Base-by-base conservation (phyloP, 208 protist genomes). In the Crithidia thermophila region DNA sequence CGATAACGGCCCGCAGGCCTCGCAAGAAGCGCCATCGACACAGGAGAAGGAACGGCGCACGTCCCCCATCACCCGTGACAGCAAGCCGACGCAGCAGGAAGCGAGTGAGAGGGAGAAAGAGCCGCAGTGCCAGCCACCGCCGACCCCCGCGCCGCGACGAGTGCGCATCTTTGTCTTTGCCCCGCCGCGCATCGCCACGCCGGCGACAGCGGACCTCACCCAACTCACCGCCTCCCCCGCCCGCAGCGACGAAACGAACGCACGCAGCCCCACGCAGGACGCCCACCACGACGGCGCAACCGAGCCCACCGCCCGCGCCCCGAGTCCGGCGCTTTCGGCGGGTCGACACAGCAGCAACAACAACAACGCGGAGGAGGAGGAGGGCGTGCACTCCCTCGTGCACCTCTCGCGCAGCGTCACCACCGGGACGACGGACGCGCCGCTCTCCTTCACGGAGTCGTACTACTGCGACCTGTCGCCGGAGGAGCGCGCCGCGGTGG, bases 371-470 rank as follows among this genome's bases (percentile, higher is more conserved):
- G 43, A 21, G 43, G 6, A 9, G 43, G 21, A 25, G n/a, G 37
- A 50, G 13, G 51, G 46, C 11, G 64, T 23, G 8, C 33, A 30
- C 16, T 64, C 60, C 3, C 61, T 65, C 16, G 27, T 69, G 28
- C 61, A 40, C 36, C 4, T 57, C 27, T 51, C 56, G 0, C 43
- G n/a, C 20, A 69, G 45, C 30, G 36, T 23, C 46, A 65, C 69
- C 43, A 52, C 69, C 36, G 52, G 61, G 20, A 65, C 69, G 9
- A 10, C 40, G 1, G 53, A 69, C 16, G 61, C 55, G 5, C 42
- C 52, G 9, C 53, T 75, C 18, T 68, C 61, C 16, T 75, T 65
- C 33, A 75, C 59, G 0, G 69, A 75, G 42, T 59, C 23, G 7
- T 68, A 47, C 31, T 75, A 52, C 55, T 55, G 55, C 47, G 45